Percentiles rank a stretch among this genome's conserved stretches.
phyloP scores from a whole-genome alignment of 257 asterid species.

The Buddleja alternifolia region DNA sequence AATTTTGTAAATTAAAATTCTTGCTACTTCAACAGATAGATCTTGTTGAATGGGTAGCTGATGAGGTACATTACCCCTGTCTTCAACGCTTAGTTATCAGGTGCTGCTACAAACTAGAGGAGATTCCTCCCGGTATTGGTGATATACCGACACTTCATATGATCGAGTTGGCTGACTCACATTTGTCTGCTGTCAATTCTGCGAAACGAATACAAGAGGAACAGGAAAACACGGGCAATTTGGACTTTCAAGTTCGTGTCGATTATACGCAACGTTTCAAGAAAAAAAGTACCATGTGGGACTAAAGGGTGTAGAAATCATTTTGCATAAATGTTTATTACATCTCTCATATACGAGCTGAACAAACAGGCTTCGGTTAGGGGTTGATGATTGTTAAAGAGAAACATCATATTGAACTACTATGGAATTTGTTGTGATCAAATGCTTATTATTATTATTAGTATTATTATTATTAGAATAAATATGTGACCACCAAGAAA shows the following conservation, averaged over 20 bases:
- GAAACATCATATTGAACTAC: too few relatives aligned
- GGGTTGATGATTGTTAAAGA: too few relatives aligned
- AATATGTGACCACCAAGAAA: too few relatives aligned
- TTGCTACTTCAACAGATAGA: conserved; percentile 13
- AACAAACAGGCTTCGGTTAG: too few relatives aligned
- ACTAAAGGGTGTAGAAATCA: too few relatives aligned
- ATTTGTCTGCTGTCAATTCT: conserved; percentile 6
- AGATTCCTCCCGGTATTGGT: conserved; percentile 4
- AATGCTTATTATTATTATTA: too few relatives aligned
- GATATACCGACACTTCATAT: neutral
- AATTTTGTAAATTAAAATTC: neutral
- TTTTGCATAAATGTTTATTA: too few relatives aligned
- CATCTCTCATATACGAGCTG: too few relatives aligned
- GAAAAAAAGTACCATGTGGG: neutral
- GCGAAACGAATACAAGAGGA: conserved; percentile 15
- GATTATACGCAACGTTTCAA: neutral
- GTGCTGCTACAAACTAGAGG: neutral
- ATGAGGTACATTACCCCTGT: neutral
- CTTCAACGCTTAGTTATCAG: conserved; percentile 10
- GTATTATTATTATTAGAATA: too few relatives aligned
- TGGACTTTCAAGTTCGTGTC: neutral
- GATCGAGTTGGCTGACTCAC: conserved; percentile 10
- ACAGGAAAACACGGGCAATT: conserved; percentile 20
- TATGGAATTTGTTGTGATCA: too few relatives aligned
- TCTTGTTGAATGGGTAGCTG: conserved; percentile 2